Percentiles rank a stretch among this genome's conserved stretches.
Conservation (phyloP, 108 stramenopile genomes). For the Fragilaria crotonensis region DNA sequence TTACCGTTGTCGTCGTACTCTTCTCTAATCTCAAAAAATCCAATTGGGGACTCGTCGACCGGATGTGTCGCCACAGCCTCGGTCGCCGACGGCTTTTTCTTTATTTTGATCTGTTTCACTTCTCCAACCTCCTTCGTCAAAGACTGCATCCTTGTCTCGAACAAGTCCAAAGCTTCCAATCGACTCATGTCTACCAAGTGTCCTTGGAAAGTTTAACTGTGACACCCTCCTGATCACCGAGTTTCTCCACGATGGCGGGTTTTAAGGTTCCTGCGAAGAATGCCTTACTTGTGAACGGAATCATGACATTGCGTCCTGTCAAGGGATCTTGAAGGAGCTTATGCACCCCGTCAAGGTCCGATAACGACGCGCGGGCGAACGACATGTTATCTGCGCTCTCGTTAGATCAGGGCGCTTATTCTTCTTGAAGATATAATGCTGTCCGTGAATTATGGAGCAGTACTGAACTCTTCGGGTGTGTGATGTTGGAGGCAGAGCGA, state of each 20-base stretch:
- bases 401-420: too few relatives aligned
- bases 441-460: too few relatives aligned
- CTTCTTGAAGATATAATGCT: too few relatives aligned
- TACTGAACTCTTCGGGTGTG: too few relatives aligned
- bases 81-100: neutral
- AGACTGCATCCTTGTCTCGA: too few relatives aligned
- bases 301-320: conserved; percentile 19
- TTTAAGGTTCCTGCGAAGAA: conserved; percentile 26
- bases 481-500: too few relatives aligned
- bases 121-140: conserved; percentile 2
- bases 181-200: too few relatives aligned
- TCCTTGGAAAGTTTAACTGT: conserved; percentile 4
- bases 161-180: too few relatives aligned
- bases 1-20: conserved; percentile 33
- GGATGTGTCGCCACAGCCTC: neutral
- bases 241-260: conserved; percentile 11
- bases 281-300: conserved; percentile 31
- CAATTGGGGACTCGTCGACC: neutral
- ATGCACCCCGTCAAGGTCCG: too few relatives aligned
- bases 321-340: neutral
- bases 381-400: too few relatives aligned
- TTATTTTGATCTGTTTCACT: neutral
- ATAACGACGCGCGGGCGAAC: too few relatives aligned
- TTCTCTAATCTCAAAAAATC: conserved; percentile 41
- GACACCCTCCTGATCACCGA: neutral